phyloP scores from a whole-genome alignment of 176 grass and related monocot species.

The Oryza punctata region DNA sequence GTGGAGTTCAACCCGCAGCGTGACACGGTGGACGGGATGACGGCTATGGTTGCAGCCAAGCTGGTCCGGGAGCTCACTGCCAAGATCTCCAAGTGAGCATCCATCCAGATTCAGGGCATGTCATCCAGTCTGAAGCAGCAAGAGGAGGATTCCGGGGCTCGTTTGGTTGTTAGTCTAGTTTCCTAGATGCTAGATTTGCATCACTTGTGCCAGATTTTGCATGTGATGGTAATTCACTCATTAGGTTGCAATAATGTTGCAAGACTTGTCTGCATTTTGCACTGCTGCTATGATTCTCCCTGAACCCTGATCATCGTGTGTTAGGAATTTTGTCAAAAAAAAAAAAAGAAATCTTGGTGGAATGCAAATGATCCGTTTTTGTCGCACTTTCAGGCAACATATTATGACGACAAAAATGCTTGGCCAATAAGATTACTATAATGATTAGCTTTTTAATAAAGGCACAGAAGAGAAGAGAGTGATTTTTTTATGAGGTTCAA shows the following conservation, averaged over 20 bases:
- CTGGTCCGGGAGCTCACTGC: conserved; percentile 90
- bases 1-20: conserved; percentile 99
- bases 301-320: not conserved
- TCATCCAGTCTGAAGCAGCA: not conserved
- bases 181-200: not conserved
- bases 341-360: not conserved
- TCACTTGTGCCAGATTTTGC: not conserved
- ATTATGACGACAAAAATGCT: too few species aligned
- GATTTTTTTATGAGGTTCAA: not conserved
- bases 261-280: not conserved
- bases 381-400: not conserved
- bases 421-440: too few species aligned
- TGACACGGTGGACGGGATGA: conserved; percentile 96
- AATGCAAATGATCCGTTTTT: not conserved
- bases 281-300: not conserved
- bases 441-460: too few species aligned
- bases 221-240: conserved; percentile 2
- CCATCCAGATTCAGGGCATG: not conserved
- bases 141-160: not conserved
- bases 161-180: not conserved
- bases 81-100: conserved; percentile 87
- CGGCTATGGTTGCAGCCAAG: conserved; percentile 94
- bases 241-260: not conserved
- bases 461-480: too few species aligned
- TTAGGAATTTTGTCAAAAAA: not conserved